Conservation (phyloP, 2,329 filamentous ascomycete genomes). For the Metarhizium anisopliae region DNA sequence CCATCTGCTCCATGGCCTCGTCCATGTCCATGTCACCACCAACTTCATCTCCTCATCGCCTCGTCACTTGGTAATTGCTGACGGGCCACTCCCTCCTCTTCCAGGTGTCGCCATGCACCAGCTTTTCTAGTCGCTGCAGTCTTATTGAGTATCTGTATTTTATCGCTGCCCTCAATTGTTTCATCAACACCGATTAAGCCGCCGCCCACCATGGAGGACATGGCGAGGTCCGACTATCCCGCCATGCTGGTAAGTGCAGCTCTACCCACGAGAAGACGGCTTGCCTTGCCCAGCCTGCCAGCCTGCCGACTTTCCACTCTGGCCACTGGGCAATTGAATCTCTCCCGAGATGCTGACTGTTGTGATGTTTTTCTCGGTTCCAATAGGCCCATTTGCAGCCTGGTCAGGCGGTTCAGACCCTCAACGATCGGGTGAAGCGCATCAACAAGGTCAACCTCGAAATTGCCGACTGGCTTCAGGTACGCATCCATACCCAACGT, state of each 20-base stretch:
- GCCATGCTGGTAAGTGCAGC: slow-evolving; percentile 71
- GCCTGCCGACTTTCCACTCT: neutral
- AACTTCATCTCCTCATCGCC: slow-evolving; percentile 3
- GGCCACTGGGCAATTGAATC: neutral
- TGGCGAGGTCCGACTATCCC: slow-evolving; percentile 85
- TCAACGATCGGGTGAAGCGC: slow-evolving; percentile 81
- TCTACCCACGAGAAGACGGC: neutral
- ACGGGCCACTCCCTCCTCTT: slow-evolving; percentile 5
- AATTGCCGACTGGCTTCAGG: slow-evolving; percentile 95
- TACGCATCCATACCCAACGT: slow-evolving; percentile 34
- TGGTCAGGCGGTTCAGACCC: slow-evolving; percentile 66
- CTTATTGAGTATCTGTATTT: slow-evolving; percentile 19
- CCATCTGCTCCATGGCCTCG: neutral
- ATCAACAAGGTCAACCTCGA: slow-evolving; percentile 81
- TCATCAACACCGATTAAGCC: neutral
- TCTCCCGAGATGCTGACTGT: slow-evolving; percentile 5
- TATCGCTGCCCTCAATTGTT: neutral
- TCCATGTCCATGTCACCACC: slow-evolving; percentile 2
- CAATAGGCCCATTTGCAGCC: slow-evolving; percentile 73
- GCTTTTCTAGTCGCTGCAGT: slow-evolving; percentile 8
- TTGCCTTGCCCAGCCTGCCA: slow-evolving; percentile 3
- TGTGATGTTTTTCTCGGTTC: neutral
- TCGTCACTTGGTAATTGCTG: slow-evolving; percentile 7
- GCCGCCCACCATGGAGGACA: slow-evolving; percentile 56
- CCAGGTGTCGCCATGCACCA: slow-evolving; percentile 12